phyloP scores from a whole-genome alignment of 2,329 filamentous ascomycete genomes.

The Trichoderma sp. region DNA sequence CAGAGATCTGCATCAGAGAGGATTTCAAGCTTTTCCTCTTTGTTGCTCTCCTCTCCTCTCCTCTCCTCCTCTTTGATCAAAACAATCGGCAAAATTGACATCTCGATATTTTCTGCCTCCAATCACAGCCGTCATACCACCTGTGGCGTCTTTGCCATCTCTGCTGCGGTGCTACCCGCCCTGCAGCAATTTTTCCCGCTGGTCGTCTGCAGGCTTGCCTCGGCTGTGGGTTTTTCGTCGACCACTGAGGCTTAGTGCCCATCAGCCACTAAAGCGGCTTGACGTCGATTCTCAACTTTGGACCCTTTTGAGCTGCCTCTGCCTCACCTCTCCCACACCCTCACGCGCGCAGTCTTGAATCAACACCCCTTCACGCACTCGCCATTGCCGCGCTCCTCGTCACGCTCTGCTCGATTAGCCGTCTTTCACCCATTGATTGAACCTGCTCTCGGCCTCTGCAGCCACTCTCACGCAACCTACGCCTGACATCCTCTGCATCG shows the following conservation, averaged over 20 bases:
- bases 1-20: neutral
- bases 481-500: neutral
- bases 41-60: neutral
- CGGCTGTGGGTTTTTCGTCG: slow-evolving; percentile 7
- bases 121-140: neutral
- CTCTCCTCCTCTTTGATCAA: neutral
- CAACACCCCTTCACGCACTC: slow-evolving; percentile 5
- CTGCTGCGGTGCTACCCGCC: slow-evolving; percentile 8
- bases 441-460: neutral
- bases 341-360: slow-evolving; percentile 7
- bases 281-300: slow-evolving; percentile 9
- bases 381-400: neutral
- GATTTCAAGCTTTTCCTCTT: neutral
- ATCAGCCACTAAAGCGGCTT: slow-evolving; percentile 16
- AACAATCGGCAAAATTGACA: neutral
- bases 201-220: slow-evolving; percentile 11
- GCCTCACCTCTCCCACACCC: slow-evolving; percentile 6
- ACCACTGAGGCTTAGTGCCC: slow-evolving; percentile 13
- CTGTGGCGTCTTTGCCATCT: neutral
- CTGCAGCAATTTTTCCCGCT: slow-evolving; percentile 3
- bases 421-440: neutral
- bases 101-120: neutral
- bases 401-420: neutral
- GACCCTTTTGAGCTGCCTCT: slow-evolving; percentile 9
- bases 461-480: slow-evolving; percentile 15